Base-by-base conservation (phyloP, 768 basidiomycete species). In the Kwoniella dendrophila region DNA sequence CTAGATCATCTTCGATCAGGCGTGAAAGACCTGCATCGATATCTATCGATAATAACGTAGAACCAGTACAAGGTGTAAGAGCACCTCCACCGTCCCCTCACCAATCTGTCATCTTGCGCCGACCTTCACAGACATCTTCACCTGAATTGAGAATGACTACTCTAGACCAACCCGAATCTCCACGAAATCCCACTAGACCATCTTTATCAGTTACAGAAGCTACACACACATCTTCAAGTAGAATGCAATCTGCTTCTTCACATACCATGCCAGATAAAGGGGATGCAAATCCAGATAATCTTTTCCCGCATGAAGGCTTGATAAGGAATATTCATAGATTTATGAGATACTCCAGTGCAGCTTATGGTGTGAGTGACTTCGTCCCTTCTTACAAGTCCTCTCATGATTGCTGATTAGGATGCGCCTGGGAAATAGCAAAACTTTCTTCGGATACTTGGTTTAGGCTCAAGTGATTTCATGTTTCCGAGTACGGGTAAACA, bases 251-350 rank as follows among this genome's bases (percentile, higher is more conserved):
- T 7, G 52, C 59, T 10, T 49, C 66, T 14, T 40, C 52, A 4
- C 57, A 59, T 16, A 5, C 40, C 5, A 34, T 65, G 41, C 55
- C 63, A 0, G 55, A 60, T 14, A 18, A 41, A 33, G 53, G 53
- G 1, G 54, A 56, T 16, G 62, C 48, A 6, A 47, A 55, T n/a
- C 59, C 63, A 5, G 47, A 48, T 27, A 60, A 59, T 20, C 57
- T 70, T 12, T 75, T 66, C 53, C 74, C 68, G 8, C 67, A 67
- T 26, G 69, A 68, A 24, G 61, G 69, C 27, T 56, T 76, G 33
- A 57, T 78, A 30, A 49, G 59, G 36, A 80, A 80, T 55, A 58
- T 79, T 6, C 76, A 78, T 49, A 66, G 72, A 8, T 80, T 76
- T 49, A 79, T 79, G 72, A 48, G 72, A 22, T 80, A 75, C 47